A percentile compares a stretch with the other conserved stretches of the same genome.
These are phyloP conservation scores for Biscutella laevigata DNA, from an alignment of 441 rosid species.

Conservation along the genomic window DNA sequence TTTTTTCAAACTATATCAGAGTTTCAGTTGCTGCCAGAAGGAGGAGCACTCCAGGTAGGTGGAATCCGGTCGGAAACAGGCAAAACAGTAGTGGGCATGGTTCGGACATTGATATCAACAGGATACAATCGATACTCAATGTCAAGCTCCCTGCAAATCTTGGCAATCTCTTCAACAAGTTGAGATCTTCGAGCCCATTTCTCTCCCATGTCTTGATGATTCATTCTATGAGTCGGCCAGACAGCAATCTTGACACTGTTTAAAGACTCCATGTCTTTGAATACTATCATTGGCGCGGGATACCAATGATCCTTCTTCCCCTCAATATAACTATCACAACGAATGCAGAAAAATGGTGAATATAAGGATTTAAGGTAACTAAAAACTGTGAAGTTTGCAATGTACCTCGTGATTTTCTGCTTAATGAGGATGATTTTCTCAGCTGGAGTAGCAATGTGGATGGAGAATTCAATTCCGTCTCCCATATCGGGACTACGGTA, in stretches of 20 bases:
- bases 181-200: constrained; percentile 42
- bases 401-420: constrained; percentile 51
- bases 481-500: constrained; percentile 76
- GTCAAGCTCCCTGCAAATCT: constrained; percentile 49
- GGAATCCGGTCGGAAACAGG: constrained; percentile 43
- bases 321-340: constrained; percentile 34
- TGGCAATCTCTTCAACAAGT: constrained; percentile 50
- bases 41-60: constrained; percentile 31
- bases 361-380: neutral
- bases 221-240: constrained; percentile 49
- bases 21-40: constrained; percentile 23
- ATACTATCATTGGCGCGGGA: constrained; percentile 37
- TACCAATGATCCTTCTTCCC: constrained; percentile 51
- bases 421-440: constrained; percentile 50
- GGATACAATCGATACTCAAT: constrained; percentile 46
- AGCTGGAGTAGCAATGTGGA: constrained; percentile 55
- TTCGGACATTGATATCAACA: constrained; percentile 40
- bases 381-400: neutral
- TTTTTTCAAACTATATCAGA: neutral
- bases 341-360: neutral
- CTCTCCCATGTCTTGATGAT: constrained; percentile 60
- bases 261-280: constrained; percentile 43
- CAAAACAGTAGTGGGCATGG: constrained; percentile 29
- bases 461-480: constrained; percentile 51
- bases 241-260: constrained; percentile 47